Base-by-base conservation (phyloP, 371 early-diverging fungal species). In the Mucor irregularis region DNA sequence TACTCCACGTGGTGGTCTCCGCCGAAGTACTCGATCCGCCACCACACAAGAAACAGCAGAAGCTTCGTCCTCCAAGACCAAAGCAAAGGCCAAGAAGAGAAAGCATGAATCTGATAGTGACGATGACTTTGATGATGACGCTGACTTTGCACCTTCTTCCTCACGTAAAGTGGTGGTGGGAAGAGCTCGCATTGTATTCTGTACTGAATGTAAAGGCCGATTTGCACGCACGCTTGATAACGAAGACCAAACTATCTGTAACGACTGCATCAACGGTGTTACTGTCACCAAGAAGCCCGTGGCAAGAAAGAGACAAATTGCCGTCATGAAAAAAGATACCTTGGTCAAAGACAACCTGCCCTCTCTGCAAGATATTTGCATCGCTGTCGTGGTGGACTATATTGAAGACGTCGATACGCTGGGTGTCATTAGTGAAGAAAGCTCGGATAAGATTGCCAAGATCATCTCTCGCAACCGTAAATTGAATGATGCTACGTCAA, bases 371-470 rank as follows among this genome's bases (percentile, higher is more conserved):
- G 85, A 86, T 55, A 56, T 87, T 6, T 92, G 90, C 63, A 88
- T 89, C 48, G 64, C 78, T 49, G 83, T 90, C 22, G 80, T 93
- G 47, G 90, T 86, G 4, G 69, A 76, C 39, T 76, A 87, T 52
- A 86, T 94, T 46, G 89, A 91, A 38, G 81, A 84, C 56, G 88
- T 96, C 0, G 92, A 92, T 42, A 82, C 80, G 5, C 84, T 95
- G 66, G 94, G 93, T 19, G 89, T 90, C 43, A 85, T 95, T 19
- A 76, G 90, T 14, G 74, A 72, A 4, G 60, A 76, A 17, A 87
- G 83, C 54, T 71, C 90, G 76, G 80, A 85, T 56, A 82, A 84
- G 62, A 82, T 96, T 21, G 82, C 89, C 47, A 86, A 82, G 49
- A 92, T 96, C 50, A 85, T 96, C 28, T 77, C 88, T 49, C 86